Evolutionary conservation across 495 filamentous ascomycete genomes (phyloP).

Genomic region (Aspergillus nanangensis): DNA sequence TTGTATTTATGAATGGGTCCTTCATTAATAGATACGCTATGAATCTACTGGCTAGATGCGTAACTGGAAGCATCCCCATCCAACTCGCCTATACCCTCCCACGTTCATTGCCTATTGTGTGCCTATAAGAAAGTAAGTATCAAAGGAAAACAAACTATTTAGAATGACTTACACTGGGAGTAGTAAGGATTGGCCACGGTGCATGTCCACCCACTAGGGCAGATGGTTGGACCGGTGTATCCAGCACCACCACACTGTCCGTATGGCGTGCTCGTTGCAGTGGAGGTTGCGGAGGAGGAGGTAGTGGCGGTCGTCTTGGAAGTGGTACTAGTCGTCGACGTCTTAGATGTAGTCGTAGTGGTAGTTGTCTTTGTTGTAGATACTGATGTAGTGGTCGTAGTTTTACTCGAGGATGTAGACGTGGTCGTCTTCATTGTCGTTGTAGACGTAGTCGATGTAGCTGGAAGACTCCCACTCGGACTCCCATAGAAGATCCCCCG

Average conservation of each 20-base stretch:
- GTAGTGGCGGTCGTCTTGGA: neutral
- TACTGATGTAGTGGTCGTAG: constrained; percentile 1
- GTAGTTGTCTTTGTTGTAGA: neutral
- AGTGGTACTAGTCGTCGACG: neutral
- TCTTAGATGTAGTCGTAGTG: neutral
- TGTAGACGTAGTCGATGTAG: constrained; percentile 1
- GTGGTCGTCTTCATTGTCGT: neutral
- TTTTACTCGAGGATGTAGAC: neutral
- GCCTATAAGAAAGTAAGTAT: no score
- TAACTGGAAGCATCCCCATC: no score
- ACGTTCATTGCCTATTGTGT: neutral
- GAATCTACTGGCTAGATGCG: no score
- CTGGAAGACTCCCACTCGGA: constrained; percentile 1
- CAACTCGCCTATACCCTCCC: no score
- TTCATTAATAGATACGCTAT: no score
- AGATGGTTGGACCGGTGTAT: constrained; percentile 9
- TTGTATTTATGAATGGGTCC: no score
- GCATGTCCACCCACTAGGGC: constrained; percentile 10
- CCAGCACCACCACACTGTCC: constrained; percentile 9
- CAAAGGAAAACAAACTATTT: no score
- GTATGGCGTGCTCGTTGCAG: constrained; percentile 2
- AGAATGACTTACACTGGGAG: constrained; percentile 10
- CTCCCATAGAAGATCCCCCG: constrained; percentile 10
- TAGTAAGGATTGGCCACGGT: constrained; percentile 6
- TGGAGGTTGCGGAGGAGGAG: neutral